phyloP scores from a whole-genome alignment of 331 rosid species.

The Malus hybrid region DNA sequence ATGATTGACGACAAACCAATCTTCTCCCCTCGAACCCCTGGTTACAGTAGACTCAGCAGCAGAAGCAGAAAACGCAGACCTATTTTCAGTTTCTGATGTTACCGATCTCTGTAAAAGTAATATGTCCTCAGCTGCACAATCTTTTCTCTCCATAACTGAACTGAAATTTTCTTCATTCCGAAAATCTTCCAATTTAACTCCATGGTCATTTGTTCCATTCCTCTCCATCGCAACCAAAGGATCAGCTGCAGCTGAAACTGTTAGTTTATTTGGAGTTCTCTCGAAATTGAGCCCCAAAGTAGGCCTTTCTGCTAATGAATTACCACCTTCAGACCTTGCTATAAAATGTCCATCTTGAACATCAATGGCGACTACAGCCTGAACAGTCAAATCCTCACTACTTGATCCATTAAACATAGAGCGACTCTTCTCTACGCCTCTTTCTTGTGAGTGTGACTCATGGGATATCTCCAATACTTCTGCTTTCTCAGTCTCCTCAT shows the following conservation, averaged over 20 bases:
- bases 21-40: constrained; percentile 31
- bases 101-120: constrained; percentile 27
- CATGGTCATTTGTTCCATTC: constrained; percentile 31
- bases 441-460: constrained; percentile 1
- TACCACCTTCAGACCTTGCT: constrained; percentile 25
- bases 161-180: constrained; percentile 17
- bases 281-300: constrained; percentile 27
- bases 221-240: constrained; percentile 32
- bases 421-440: constrained; percentile 4
- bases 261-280: constrained; percentile 24
- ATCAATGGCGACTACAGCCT: constrained; percentile 14
- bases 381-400: constrained; percentile 23
- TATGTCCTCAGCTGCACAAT: constrained; percentile 23
- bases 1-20: constrained; percentile 47
- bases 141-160: constrained; percentile 28
- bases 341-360: constrained; percentile 39
- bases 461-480: constrained; percentile 40
- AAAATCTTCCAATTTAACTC: constrained; percentile 28
- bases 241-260: constrained; percentile 33
- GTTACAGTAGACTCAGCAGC: constrained; percentile 28
- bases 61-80: constrained; percentile 32
- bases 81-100: constrained; percentile 18
- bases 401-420: constrained; percentile 18
- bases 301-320: constrained; percentile 11
- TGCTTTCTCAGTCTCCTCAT: constrained; percentile 32